Percentiles rank a stretch among this genome's conserved stretches.
Evolutionary conservation across 2,329 filamentous ascomycete genomes (phyloP).

Genomic region (Xenoacremonium recifei): DNA sequence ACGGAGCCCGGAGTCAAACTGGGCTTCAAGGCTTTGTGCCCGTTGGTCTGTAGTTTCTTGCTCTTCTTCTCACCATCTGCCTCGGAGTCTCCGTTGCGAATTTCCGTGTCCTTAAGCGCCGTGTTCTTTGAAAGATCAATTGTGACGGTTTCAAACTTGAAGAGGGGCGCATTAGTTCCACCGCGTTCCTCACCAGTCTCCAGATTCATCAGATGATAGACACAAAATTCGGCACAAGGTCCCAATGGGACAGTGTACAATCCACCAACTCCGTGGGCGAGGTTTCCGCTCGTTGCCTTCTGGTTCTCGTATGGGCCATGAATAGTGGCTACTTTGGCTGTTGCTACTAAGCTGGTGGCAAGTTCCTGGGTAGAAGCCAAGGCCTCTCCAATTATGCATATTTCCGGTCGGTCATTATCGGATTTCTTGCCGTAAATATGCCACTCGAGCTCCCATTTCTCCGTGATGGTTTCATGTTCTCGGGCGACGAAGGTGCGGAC

Average conservation of each 20-base stretch:
- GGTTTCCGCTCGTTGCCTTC: conserved; percentile 52
- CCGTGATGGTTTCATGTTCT: conserved; percentile 16
- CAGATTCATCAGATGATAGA: conserved; percentile 50
- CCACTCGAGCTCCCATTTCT: conserved; percentile 30
- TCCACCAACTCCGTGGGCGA: conserved; percentile 36
- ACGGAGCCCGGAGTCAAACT: conserved; percentile 1
- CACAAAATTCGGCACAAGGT: conserved; percentile 40
- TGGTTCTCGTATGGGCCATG: conserved; percentile 50
- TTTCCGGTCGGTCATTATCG: conserved; percentile 4
- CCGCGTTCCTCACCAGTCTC: conserved; percentile 23
- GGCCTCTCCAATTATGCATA: conserved; percentile 48
- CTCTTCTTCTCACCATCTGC: background rate
- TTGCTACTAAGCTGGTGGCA: conserved; percentile 35
- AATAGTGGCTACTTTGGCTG: conserved; percentile 29
- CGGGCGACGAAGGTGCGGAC: conserved; percentile 17
- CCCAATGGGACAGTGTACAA: conserved; percentile 30
- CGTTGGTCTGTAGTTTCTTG: fast-evolving
- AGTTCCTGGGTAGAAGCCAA: conserved; percentile 43
- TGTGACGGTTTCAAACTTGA: background rate
- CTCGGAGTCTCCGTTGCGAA: conserved; percentile 6
- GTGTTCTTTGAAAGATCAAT: background rate
- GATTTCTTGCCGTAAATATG: conserved; percentile 42
- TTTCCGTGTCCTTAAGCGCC: conserved; percentile 1
- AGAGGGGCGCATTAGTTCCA: background rate
- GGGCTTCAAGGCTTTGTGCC: background rate